A percentile compares a stretch with the other conserved stretches of the same genome.
Conservation (phyloP, 352 stramenopile genomes). For the Globisporangium mamillatum region DNA sequence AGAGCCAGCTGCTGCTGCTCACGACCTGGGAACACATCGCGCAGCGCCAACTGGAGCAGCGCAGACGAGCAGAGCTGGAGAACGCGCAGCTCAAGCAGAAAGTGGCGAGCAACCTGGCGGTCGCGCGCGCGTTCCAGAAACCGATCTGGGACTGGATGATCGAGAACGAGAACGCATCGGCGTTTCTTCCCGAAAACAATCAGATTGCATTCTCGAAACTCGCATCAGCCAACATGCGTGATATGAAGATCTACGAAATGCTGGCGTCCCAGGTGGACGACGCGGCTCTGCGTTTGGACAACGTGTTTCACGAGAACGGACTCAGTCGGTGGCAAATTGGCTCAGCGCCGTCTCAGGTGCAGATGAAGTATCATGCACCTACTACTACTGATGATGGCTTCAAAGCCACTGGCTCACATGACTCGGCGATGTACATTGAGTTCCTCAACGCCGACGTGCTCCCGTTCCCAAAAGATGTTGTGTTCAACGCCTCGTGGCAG, state of each 20-base stretch:
- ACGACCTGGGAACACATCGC: slow-evolving; percentile 1
- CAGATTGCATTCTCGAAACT: not conserved
- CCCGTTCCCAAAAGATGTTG: not conserved
- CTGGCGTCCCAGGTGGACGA: not conserved
- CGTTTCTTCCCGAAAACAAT: not conserved
- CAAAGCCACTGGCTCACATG: not conserved
- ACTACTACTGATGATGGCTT: not conserved
- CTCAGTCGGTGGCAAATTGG: not conserved
- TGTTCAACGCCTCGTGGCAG: slow-evolving; percentile 9
- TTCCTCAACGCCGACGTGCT: slow-evolving; percentile 5
- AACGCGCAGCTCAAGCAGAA: not conserved
- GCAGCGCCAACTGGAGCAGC: not conserved
- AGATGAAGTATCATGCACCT: not conserved
- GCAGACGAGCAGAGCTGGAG: not conserved
- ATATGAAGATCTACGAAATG: slow-evolving; percentile 1
- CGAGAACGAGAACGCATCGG: not conserved
- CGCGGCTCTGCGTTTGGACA: not conserved
- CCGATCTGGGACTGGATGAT: not conserved
- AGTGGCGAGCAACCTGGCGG: not conserved
- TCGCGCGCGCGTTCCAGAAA: slow-evolving; percentile 1
- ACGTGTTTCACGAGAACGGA: slow-evolving; percentile 3
- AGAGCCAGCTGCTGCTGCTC: not conserved
- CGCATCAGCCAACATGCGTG: not conserved
- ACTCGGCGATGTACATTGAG: slow-evolving; percentile 8
- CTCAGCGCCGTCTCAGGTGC: not conserved